These are phyloP conservation scores for Arctium lappa DNA, from an alignment of 129 eudicot genomes.

Conservation along the genomic window DNA sequence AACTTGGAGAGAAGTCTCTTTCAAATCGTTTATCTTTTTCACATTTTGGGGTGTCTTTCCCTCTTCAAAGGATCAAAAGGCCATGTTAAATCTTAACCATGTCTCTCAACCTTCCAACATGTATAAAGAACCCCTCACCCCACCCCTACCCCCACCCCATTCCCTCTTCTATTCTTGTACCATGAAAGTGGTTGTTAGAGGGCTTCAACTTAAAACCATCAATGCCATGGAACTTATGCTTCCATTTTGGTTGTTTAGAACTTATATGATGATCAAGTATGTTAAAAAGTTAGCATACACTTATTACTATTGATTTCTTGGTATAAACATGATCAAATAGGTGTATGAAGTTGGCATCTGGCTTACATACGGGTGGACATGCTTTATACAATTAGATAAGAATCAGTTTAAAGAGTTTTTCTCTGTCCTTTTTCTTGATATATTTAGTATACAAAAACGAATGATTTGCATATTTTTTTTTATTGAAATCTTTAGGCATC, in stretches of 20 bases:
- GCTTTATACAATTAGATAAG: background rate
- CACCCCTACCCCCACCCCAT: background rate
- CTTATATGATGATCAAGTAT: background rate
- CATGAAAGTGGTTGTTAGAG: conserved; percentile 31
- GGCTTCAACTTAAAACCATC: conserved; percentile 5
- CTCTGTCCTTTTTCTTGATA: background rate
- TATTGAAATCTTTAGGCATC: background rate
- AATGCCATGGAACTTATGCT: conserved; percentile 5
- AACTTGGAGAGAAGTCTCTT: conserved; percentile 37
- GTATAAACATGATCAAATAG: background rate
- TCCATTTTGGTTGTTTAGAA: background rate
- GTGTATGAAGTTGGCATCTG: background rate
- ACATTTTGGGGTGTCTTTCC: conserved; percentile 33
- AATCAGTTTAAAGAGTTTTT: background rate
- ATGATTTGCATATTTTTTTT: background rate
- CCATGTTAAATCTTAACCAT: conserved; percentile 28
- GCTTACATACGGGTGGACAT: background rate
- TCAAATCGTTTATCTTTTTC: conserved; percentile 31
- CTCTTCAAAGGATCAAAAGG: conserved; percentile 18
- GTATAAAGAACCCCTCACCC: conserved; percentile 22
- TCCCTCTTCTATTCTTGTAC: conserved; percentile 15
- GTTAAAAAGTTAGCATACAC: background rate
- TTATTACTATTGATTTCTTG: conserved; percentile 2
- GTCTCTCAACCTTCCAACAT: conserved; percentile 43
- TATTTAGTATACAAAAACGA: background rate